Evolutionary conservation across 2,329 filamentous ascomycete species (phyloP).

Genomic region (Colletotrichum spinosum): DNA sequence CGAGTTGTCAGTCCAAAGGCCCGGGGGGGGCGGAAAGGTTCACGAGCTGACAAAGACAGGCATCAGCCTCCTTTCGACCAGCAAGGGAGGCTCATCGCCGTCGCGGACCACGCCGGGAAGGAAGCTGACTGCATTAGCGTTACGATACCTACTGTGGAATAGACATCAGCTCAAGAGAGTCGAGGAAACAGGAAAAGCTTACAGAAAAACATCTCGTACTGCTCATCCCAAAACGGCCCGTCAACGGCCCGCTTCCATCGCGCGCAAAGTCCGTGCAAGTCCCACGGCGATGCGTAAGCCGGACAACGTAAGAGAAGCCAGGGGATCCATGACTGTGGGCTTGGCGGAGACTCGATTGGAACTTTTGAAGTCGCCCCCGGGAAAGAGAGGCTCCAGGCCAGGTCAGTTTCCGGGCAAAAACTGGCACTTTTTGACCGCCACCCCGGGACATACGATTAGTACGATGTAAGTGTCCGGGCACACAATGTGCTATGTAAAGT

Average conservation of each 20-base stretch:
- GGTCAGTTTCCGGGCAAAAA: not conserved
- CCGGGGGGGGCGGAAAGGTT: too few relatives aligned
- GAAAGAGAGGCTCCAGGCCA: constrained; percentile 2
- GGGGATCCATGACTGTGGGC: not conserved
- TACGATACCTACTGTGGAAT: not conserved
- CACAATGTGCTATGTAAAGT: too few relatives aligned
- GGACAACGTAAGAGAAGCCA: not conserved
- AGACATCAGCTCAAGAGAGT: not conserved
- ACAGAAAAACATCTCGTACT: constrained; percentile 4
- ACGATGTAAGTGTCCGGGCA: too few relatives aligned
- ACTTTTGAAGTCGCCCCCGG: not conserved
- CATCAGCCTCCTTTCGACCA: constrained; percentile 2
- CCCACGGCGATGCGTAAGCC: not conserved
- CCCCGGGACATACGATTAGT: not conserved
- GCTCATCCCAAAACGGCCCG: too few relatives aligned
- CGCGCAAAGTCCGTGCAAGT: not conserved
- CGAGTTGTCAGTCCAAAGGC: too few relatives aligned
- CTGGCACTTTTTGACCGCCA: not conserved
- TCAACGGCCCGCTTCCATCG: not conserved
- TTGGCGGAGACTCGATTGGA: constrained; percentile 7
- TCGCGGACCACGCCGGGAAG: not conserved
- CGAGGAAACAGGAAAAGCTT: constrained; percentile 10
- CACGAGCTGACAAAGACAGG: not conserved
- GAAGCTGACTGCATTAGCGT: constrained; percentile 10
- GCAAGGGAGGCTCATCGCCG: constrained; percentile 8